These are phyloP conservation scores for Candida neerlandica DNA, from an alignment of 1,139 yeast genomes.

Conservation along the genomic window DNA sequence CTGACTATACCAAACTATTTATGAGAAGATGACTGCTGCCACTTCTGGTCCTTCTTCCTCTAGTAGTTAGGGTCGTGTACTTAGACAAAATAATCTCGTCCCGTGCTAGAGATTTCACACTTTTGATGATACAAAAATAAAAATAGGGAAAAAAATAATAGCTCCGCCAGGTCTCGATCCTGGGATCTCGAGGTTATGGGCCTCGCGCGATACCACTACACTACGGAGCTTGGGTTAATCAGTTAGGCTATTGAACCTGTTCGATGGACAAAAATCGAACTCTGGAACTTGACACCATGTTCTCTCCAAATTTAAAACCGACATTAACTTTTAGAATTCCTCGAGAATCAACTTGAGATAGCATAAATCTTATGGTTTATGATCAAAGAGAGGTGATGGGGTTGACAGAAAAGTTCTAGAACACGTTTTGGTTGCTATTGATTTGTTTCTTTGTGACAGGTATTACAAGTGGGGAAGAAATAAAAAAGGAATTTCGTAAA, in stretches of 20 bases:
- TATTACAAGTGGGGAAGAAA: background rate
- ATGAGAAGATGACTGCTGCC: no score
- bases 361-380: no score
- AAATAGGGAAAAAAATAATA: background rate
- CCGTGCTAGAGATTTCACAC: no score
- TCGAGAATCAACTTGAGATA: no score
- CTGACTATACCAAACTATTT: no score
- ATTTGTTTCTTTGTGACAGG: background rate
- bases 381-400: no score
- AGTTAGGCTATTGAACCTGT: background rate
- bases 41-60: no score
- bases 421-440: no score
- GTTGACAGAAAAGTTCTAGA: no score
- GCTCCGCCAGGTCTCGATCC: slow-evolving; percentile 6
- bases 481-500: background rate
- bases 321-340: no score
- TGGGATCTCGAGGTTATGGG: slow-evolving; percentile 6
- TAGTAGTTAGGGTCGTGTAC: no score
- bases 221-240: background rate
- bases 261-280: background rate
- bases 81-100: background rate
- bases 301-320: no score
- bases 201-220: slow-evolving; percentile 6
- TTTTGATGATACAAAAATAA: background rate
- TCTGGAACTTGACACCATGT: background rate